These are phyloP conservation scores for Didymella sp. DNA, from an alignment of 2,329 filamentous ascomycete species.

Conservation along the genomic window DNA sequence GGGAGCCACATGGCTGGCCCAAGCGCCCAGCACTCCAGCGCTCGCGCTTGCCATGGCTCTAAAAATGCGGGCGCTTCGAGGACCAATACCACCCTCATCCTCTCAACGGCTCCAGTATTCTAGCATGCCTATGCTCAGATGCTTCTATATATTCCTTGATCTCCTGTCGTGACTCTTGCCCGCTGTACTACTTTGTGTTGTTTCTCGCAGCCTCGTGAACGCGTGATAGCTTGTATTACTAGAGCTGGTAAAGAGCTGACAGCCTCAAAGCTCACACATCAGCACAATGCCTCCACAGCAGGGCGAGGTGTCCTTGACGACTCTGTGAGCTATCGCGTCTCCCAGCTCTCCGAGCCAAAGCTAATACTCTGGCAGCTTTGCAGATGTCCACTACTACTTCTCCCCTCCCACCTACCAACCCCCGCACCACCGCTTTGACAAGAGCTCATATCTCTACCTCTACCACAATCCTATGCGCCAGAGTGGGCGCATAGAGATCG, in stretches of 20 bases:
- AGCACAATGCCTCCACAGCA: conserved; percentile 56
- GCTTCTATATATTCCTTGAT: conserved; percentile 29
- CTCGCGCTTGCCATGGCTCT: conserved; percentile 27
- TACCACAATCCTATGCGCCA: conserved; percentile 75
- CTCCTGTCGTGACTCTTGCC: conserved; percentile 20
- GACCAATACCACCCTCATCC: conserved; percentile 16
- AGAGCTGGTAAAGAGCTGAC: conserved; percentile 20
- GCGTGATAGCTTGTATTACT: conserved; percentile 13
- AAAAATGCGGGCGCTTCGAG: conserved; percentile 44
- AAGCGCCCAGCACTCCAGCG: conserved; percentile 1
- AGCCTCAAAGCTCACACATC: conserved; percentile 7
- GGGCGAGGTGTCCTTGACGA: conserved; percentile 56
- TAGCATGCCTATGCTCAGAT: conserved; percentile 22
- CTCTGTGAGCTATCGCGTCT: conserved; percentile 51
- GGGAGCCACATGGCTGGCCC: conserved; percentile 1
- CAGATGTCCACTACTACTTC: conserved; percentile 81
- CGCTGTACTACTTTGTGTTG: conserved; percentile 20
- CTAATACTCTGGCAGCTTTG: conserved; percentile 63
- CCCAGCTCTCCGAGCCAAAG: background rate
- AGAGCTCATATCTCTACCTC: conserved; percentile 79
- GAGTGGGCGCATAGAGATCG: conserved; percentile 75
- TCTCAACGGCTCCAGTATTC: conserved; percentile 15
- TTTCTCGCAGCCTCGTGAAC: conserved; percentile 8
- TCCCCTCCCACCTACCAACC: conserved; percentile 70
- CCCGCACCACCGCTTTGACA: conserved; percentile 81